These are phyloP conservation scores for Xanthoparmelia taractica DNA, from an alignment of 495 filamentous ascomycete genomes.

Conservation along the genomic window DNA sequence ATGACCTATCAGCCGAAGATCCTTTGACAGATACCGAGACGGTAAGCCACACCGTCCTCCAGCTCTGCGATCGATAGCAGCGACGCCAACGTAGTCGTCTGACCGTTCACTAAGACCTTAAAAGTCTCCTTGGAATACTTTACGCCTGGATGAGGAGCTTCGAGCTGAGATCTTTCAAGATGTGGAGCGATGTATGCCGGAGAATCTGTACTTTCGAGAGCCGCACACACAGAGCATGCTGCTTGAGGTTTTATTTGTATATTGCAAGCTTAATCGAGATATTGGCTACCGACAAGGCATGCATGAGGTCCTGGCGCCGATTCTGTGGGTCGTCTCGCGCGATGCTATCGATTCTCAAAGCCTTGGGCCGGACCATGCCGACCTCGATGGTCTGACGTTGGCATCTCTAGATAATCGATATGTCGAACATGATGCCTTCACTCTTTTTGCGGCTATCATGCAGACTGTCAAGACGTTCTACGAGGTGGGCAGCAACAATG, in stretches of 20 bases:
- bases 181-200: constrained; percentile 86
- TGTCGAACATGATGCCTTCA: constrained; percentile 86
- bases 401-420: constrained; percentile 61
- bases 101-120: constrained; percentile 38
- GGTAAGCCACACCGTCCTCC: constrained; percentile 43
- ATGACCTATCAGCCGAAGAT: constrained; percentile 67
- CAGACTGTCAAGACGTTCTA: constrained; percentile 80
- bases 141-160: constrained; percentile 75
- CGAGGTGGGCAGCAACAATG: constrained; percentile 47
- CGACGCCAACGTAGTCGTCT: constrained; percentile 25
- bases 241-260: constrained; percentile 84
- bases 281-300: constrained; percentile 93
- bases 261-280: constrained; percentile 84
- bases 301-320: constrained; percentile 89
- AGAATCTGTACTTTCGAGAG: constrained; percentile 82
- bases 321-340: constrained; percentile 77
- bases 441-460: constrained; percentile 81
- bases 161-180: constrained; percentile 92
- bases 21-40: constrained; percentile 80
- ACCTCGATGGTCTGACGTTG: constrained; percentile 45
- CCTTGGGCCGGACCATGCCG: constrained; percentile 15
- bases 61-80: constrained; percentile 15
- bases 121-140: constrained; percentile 82
- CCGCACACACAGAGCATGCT: constrained; percentile 71
- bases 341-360: constrained; percentile 59